Percentiles rank a stretch among this genome's conserved stretches.
Evolutionary conservation across 805 yeast species (phyloP).

Genomic region (Saccharomyces jurei): DNA sequence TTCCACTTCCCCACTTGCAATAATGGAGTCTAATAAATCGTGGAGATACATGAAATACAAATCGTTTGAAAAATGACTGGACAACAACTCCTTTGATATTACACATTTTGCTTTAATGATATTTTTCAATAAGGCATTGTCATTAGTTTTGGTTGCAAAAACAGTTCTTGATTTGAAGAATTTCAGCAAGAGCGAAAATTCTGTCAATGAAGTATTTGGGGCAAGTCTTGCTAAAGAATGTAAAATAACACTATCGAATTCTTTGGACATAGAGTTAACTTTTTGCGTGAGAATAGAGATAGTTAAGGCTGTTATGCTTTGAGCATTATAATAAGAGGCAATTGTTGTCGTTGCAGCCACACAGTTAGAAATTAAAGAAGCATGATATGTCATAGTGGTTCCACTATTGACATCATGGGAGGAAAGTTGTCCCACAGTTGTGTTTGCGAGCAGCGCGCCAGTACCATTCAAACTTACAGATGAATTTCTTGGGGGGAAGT

Average conservation of each 20-base stretch:
- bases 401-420: not conserved
- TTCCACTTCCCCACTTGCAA: conserved; percentile 73
- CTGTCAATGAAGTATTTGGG: conserved; percentile 52
- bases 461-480: not conserved
- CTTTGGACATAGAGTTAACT: conserved; percentile 40
- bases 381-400: conserved; percentile 11
- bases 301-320: conserved; percentile 66
- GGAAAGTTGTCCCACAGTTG: not conserved
- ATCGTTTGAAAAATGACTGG: conserved; percentile 24
- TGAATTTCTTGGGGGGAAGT: not conserved
- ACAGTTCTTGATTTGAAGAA: conserved; percentile 45
- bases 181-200: conserved; percentile 54
- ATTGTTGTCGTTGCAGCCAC: conserved; percentile 61
- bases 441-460: not conserved
- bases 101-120: conserved; percentile 44
- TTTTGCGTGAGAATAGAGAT: conserved; percentile 80
- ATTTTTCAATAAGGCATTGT: conserved; percentile 29
- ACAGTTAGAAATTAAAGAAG: conserved; percentile 50
- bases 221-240: conserved; percentile 59
- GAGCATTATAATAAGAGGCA: conserved; percentile 58
- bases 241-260: conserved; percentile 48
- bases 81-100: conserved; percentile 33
- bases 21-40: conserved; percentile 58
- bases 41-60: conserved; percentile 51
- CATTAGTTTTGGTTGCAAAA: conserved; percentile 37